phyloP scores from a whole-genome alignment of 306 rosid genomes.

The Fragaria iinumae region DNA sequence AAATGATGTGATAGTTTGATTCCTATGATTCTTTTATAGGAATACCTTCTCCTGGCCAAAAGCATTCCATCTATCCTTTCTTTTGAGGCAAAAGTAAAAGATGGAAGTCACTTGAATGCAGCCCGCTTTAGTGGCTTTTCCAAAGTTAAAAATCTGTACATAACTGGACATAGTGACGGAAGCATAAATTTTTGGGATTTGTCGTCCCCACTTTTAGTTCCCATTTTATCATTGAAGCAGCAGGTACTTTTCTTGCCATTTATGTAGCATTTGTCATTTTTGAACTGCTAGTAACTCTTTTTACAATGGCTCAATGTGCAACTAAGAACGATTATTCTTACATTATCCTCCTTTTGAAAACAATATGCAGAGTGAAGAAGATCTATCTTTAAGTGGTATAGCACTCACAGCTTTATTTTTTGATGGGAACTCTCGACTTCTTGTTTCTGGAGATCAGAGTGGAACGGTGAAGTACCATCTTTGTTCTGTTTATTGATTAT shows the following conservation, averaged over 20 bases:
- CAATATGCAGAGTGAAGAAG: slow-evolving; percentile 72
- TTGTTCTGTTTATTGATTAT: background rate
- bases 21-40: slow-evolving; percentile 41
- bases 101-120: slow-evolving; percentile 43
- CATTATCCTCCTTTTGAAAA: background rate
- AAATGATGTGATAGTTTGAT: slow-evolving; percentile 18
- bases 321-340: background rate
- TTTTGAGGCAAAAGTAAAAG: slow-evolving; percentile 53
- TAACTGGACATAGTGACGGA: slow-evolving; percentile 84
- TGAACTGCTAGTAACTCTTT: background rate
- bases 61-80: slow-evolving; percentile 61
- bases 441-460: slow-evolving; percentile 86
- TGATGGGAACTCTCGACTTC: slow-evolving; percentile 45
- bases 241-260: slow-evolving; percentile 50
- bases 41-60: slow-evolving; percentile 47
- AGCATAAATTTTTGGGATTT: slow-evolving; percentile 82
- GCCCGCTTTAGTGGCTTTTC: slow-evolving; percentile 69
- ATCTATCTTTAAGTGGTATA: slow-evolving; percentile 65
- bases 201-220: slow-evolving; percentile 60
- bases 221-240: slow-evolving; percentile 66
- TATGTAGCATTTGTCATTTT: background rate
- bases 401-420: slow-evolving; percentile 70
- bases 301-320: background rate
- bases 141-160: slow-evolving; percentile 59
- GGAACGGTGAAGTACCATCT: slow-evolving; percentile 65